Percentiles rank a stretch among this genome's conserved stretches.
Conservation (phyloP, 2,329 filamentous ascomycete genomes). For the Verticillium isaacii region DNA sequence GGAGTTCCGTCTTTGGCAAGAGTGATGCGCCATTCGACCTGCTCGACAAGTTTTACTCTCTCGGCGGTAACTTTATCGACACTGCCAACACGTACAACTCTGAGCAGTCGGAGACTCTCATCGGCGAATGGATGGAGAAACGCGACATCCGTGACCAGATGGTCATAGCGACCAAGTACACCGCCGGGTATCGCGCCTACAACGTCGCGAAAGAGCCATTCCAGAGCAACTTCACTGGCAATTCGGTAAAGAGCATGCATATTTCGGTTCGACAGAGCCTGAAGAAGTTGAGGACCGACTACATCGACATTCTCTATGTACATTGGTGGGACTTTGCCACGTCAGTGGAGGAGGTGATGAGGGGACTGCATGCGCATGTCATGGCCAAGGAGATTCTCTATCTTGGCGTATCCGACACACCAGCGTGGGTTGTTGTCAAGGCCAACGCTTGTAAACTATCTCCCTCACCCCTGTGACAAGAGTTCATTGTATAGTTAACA, state of each 20-base stretch:
- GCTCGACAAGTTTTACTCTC: slow-evolving; percentile 49
- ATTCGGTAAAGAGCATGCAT: slow-evolving; percentile 33
- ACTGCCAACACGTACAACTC: slow-evolving; percentile 54
- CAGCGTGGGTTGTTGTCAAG: slow-evolving; percentile 31
- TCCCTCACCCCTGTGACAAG: background rate
- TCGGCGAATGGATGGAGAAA: slow-evolving; percentile 52
- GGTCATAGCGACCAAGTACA: slow-evolving; percentile 53
- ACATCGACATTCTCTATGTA: slow-evolving; percentile 37
- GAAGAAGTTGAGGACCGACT: slow-evolving; percentile 36
- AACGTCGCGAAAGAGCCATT: slow-evolving; percentile 29
- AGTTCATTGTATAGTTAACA: background rate
- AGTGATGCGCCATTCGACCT: slow-evolving; percentile 45
- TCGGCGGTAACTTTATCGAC: slow-evolving; percentile 65
- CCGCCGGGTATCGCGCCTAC: slow-evolving; percentile 36
- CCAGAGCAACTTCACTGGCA: slow-evolving; percentile 35
- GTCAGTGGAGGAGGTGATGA: slow-evolving; percentile 35
- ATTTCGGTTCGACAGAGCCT: slow-evolving; percentile 36
- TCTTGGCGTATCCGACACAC: slow-evolving; percentile 31
- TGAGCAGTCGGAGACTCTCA: slow-evolving; percentile 49
- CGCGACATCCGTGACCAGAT: slow-evolving; percentile 46
- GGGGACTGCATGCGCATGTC: slow-evolving; percentile 32
- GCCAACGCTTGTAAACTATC: slow-evolving; percentile 23
- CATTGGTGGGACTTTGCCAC: slow-evolving; percentile 38
- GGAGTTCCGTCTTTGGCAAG: slow-evolving; percentile 12
- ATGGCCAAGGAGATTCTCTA: slow-evolving; percentile 33